Conservation (phyloP, 768 basidiomycete genomes). For the Trametes elegans region DNA sequence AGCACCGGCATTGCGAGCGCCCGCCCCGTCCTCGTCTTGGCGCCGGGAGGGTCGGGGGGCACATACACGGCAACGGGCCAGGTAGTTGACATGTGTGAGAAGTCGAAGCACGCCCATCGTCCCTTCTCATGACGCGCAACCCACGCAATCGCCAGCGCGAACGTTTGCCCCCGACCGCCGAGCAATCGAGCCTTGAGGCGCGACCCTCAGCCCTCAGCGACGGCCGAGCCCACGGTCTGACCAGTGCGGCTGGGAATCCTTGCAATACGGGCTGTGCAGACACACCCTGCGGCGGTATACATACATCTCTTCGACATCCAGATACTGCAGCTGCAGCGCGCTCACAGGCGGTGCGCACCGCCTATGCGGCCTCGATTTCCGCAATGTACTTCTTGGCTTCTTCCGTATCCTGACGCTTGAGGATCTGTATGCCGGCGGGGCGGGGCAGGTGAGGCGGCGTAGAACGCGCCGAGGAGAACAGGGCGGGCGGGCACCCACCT, state of each 20-base stretch:
- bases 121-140: not conserved
- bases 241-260: not conserved
- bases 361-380: constrained; percentile 54
- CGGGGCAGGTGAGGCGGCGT: constrained; percentile 5
- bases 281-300: not conserved
- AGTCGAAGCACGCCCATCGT: constrained; percentile 1
- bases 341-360: constrained; percentile 38
- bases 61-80: constrained; percentile 11
- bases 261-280: too few relatives aligned
- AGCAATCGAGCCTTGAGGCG: too few relatives aligned
- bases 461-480: constrained; percentile 1
- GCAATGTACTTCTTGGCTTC: constrained; percentile 11
- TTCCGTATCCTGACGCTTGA: constrained; percentile 42
- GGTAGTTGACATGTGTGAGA: constrained; percentile 8
- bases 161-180: not conserved
- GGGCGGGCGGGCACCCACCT: constrained; percentile 50
- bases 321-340: too few relatives aligned
- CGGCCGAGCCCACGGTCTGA: too few relatives aligned
- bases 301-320: too few relatives aligned
- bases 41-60: constrained; percentile 1
- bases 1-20: not conserved
- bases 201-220: too few relatives aligned
- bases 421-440: constrained; percentile 48
- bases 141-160: not conserved
- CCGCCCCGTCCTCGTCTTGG: not conserved